phyloP scores from a whole-genome alignment of 148 eudicot species.

The Rhododendron simsii region DNA sequence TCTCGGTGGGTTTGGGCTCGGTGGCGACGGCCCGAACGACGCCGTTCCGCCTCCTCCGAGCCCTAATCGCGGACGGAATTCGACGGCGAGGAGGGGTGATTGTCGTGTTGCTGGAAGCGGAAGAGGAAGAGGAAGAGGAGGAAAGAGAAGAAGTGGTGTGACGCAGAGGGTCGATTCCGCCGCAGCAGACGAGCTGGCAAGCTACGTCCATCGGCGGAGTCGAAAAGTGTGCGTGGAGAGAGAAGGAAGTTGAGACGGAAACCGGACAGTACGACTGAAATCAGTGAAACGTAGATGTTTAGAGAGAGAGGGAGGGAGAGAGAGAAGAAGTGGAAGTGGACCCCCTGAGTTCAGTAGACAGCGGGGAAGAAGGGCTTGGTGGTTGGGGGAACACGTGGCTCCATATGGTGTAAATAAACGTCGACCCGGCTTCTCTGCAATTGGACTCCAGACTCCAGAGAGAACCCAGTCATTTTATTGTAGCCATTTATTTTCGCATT shows the following conservation, averaged over 20 bases:
- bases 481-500: too few species aligned
- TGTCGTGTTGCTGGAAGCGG: neutral
- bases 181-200: slow-evolving; percentile 37
- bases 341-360: neutral
- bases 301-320: neutral
- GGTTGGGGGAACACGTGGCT: slow-evolving; percentile 24
- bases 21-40: slow-evolving; percentile 40
- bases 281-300: neutral
- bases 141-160: slow-evolving; percentile 10
- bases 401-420: neutral
- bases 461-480: accelerated
- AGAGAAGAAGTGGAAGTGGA: neutral
- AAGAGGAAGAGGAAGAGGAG: neutral
- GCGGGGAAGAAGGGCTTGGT: neutral
- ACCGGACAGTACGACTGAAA: neutral
- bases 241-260: neutral
- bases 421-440: too few species aligned
- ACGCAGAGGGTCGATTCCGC: slow-evolving; percentile 31
- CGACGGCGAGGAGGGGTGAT: neutral
- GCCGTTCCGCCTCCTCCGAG: slow-evolving; percentile 17
- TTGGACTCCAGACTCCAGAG: too few species aligned
- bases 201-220: slow-evolving; percentile 44
- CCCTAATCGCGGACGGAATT: slow-evolving; percentile 4
- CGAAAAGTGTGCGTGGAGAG: neutral
- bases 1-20: slow-evolving; percentile 37